These are phyloP conservation scores for Panicum virgatum DNA, from an alignment of 202 grass and related monocot genomes.

Conservation along the genomic window DNA sequence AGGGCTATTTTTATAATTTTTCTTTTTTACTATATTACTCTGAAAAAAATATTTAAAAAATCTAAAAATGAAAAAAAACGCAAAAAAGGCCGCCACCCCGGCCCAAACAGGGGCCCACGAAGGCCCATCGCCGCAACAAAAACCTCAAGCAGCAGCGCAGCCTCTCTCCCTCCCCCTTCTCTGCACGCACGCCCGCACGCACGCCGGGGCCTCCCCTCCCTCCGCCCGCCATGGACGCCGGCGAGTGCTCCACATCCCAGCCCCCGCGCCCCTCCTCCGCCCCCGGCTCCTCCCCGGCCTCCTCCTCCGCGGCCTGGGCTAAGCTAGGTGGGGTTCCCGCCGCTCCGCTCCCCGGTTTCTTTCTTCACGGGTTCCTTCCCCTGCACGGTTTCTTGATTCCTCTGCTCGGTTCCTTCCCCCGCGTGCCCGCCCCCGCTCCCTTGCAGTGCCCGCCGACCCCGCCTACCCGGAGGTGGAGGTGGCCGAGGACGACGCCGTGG, in stretches of 20 bases:
- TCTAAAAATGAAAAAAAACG: too few species aligned
- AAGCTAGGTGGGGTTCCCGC: conserved; percentile 63
- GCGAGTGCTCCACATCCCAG: conserved; percentile 62
- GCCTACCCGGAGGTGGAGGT: conserved; percentile 57
- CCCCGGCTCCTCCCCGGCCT: background rate
- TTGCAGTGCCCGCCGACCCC: conserved; percentile 63
- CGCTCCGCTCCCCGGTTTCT: background rate
- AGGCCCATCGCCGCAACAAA: background rate
- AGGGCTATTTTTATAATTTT: too few species aligned
- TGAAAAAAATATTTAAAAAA: too few species aligned
- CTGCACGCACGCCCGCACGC: background rate
- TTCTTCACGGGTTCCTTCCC: conserved; percentile 19
- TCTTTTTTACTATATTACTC: too few species aligned
- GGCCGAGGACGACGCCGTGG: conserved; percentile 47
- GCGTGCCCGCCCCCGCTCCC: background rate
- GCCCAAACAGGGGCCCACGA: background rate
- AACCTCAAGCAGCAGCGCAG: background rate
- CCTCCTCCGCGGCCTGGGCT: conserved; percentile 46
- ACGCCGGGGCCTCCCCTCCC: background rate
- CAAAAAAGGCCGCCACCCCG: background rate
- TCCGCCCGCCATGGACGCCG: conserved; percentile 62
- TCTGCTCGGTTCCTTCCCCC: background rate
- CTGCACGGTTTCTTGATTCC: conserved; percentile 43
- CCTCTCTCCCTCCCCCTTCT: background rate
- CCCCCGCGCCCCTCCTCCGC: conserved; percentile 31